A percentile compares a stretch with the other conserved stretches of the same genome.
phyloP scores from a whole-genome alignment of 805 yeast genomes.

The Wickerhamomyces silvicola region DNA sequence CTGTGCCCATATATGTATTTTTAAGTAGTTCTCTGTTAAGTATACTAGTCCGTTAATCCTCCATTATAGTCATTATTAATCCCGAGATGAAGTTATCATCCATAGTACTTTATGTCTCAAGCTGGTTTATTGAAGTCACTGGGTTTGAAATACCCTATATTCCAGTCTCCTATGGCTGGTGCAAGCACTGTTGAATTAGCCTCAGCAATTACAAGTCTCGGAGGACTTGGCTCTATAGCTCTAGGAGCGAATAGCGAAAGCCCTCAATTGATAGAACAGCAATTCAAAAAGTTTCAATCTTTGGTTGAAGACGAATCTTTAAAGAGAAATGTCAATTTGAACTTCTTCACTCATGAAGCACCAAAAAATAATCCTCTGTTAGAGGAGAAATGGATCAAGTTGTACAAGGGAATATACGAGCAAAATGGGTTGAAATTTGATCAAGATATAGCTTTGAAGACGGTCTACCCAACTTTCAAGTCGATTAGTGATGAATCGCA shows the following conservation, averaged over 20 bases:
- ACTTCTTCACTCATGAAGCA: constrained; percentile 40
- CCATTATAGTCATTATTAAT: no score
- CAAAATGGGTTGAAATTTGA: constrained; percentile 2
- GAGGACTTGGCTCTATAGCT: constrained; percentile 46
- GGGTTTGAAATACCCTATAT: constrained; percentile 35
- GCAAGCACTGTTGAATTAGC: constrained; percentile 40
- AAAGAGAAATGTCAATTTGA: constrained; percentile 31
- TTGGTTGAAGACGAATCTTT: constrained; percentile 5
- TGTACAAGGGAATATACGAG: constrained; percentile 9
- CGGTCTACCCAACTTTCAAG: constrained; percentile 12
- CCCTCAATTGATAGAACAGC: constrained; percentile 8
- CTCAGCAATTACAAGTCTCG: constrained; percentile 32
- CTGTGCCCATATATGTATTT: no score
- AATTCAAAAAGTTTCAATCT: constrained; percentile 9
- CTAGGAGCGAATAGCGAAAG: constrained; percentile 12
- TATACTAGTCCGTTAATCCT: no score
- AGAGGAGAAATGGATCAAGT: constrained; percentile 18
- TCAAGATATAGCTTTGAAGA: background rate
- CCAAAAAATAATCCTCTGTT: constrained; percentile 8
- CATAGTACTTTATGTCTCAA: no score
- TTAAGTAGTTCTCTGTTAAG: no score
- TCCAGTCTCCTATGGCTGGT: constrained; percentile 62
- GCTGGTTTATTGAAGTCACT: constrained; percentile 18
- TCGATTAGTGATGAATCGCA: constrained; percentile 6
- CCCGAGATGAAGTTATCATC: no score